Base-by-base conservation (phyloP, 1,284 basidiomycete genomes). In the Puccinia novopanici region DNA sequence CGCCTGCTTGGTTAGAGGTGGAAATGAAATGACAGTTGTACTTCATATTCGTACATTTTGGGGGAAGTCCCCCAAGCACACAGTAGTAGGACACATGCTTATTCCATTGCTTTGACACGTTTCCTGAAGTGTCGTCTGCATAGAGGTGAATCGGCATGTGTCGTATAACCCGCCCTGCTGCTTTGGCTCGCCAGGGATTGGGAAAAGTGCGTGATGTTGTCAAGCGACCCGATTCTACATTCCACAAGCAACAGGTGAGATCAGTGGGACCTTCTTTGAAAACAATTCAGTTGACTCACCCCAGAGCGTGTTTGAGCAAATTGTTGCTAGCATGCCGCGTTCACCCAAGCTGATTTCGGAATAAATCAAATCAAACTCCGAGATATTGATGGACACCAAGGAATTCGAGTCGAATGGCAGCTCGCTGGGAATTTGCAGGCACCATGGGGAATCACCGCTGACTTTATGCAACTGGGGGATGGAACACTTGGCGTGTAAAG, bases 61-160 rank as follows among this genome's bases (percentile, higher is more conserved):
- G 84, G 1, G 84, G 84, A 0, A 87, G 83, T 12, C 87, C 86
- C n/a, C 85, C 85, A 1, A 84, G 77, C 4, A 85, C 86, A 65
- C 87, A 85, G 0, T 88, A 82, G 50, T 87, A 86, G 1, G 45
- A 67, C 84, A 85, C 50, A 52, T 52, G 50, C 50, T 52, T 52
- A 52, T 52, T 52, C 50, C 50, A 52, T 4, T 17, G 88, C 50
- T 52, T 13, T 52, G 50, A 52, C 19, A 8, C 4, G 19, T 52
- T 52, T 12, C 50, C 50, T 4, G 87, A 88, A 0, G 87, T 88
- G 78, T 88, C 87, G 63, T 88, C 87, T 72, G 87, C 88, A 81
- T 88, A 88, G 0, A 87, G 37, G 86, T 86, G 87, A 0, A 88
- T 78, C 0, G 86, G 86, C 24, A 87, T 22, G 42, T 81, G 19